Base-by-base conservation (phyloP, 306 rosid species). In the Trifolium subterraneum region DNA sequence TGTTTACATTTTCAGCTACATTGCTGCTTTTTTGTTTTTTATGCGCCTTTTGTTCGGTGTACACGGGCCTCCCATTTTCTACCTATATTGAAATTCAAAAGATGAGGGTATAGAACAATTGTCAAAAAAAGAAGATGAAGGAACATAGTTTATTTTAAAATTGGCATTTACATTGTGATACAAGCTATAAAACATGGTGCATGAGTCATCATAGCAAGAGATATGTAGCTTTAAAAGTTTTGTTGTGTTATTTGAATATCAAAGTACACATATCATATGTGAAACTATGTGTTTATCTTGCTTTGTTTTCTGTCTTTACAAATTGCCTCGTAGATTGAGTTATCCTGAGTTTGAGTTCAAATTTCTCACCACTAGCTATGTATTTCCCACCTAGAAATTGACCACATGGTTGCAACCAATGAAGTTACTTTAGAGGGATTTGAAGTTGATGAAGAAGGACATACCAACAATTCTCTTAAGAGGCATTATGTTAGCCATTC, bases 171-270 rank as follows among this genome's bases (percentile, higher is more conserved):
- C 66, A 65, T 72, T 72, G 78, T 78, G 79, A 47, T 72, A 38
- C 92, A 93, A 97, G 90, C 70, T 73, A 80, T 73, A 59, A 72
- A 60, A 59, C 79, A 27, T 77, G 79, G 75, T 80, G 54, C 38
- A 72, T 85, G 86, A 83, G 54, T 69, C 83, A 77, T 73, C 85
- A 80, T 51, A 58, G 77, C 84, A 93, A 81, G 91, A 91, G 98
- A 93, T 88, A 81, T 64, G 81, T 93, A 71, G 97, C 98, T 77
- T 86, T 93, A 51, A 91, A 88, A 82, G 83, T 93, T 63, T 22
- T 22, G 25, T 22, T 22, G 87, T 91, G 97, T 93, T 89, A 72
- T 91, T 93, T 68, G 97, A 97, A 38, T 78, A 74, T 22, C 25
- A 78, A 91, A 97, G 98, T 93, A 90, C 50, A 33, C 18, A 50